Conservation (phyloP, 2,329 filamentous ascomycete genomes). For the Aquanectria penicillioides region DNA sequence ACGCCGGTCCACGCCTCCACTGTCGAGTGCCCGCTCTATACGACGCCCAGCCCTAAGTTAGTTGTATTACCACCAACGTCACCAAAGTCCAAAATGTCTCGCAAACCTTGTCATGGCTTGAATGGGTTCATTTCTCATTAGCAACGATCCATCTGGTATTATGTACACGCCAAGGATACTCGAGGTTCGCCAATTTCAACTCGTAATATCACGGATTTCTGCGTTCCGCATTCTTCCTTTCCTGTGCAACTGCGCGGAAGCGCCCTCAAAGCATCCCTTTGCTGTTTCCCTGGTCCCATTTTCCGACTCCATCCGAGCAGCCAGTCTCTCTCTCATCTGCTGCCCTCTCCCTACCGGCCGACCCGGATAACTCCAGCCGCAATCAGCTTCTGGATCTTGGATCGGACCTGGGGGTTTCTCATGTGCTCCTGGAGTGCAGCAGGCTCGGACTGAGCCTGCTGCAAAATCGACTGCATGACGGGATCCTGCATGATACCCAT, state of each 20-base stretch:
- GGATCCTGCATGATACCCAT: slow-evolving; percentile 93
- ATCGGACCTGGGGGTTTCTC: slow-evolving; percentile 85
- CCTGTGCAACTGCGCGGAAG: slow-evolving; percentile 28
- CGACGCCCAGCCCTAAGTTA: slow-evolving; percentile 1
- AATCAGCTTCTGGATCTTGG: slow-evolving; percentile 94
- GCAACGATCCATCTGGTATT: slow-evolving; percentile 40
- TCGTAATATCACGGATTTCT: slow-evolving; percentile 35
- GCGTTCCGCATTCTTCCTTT: slow-evolving; percentile 20
- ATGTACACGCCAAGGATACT: slow-evolving; percentile 42
- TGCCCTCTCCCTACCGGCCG: slow-evolving; percentile 60
- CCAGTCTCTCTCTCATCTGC: not conserved
- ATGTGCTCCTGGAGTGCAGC: slow-evolving; percentile 96
- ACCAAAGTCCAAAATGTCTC: slow-evolving; percentile 4
- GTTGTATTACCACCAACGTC: not conserved
- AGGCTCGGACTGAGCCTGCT: slow-evolving; percentile 94
- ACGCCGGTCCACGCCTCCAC: slow-evolving; percentile 3
- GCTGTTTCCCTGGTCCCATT: slow-evolving; percentile 20
- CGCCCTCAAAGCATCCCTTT: slow-evolving; percentile 27
- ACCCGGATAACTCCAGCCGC: slow-evolving; percentile 91
- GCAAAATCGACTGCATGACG: slow-evolving; percentile 96
- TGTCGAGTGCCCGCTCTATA: not conserved
- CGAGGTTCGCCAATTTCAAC: slow-evolving; percentile 28
- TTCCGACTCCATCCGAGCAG: not conserved
- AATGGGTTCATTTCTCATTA: slow-evolving; percentile 45
- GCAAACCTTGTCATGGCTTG: slow-evolving; percentile 23